A percentile compares a stretch with the other conserved stretches of the same genome.
Evolutionary conservation across 208 protist species (phyloP).

Genomic region (Entamoeba histolytica): DNA sequence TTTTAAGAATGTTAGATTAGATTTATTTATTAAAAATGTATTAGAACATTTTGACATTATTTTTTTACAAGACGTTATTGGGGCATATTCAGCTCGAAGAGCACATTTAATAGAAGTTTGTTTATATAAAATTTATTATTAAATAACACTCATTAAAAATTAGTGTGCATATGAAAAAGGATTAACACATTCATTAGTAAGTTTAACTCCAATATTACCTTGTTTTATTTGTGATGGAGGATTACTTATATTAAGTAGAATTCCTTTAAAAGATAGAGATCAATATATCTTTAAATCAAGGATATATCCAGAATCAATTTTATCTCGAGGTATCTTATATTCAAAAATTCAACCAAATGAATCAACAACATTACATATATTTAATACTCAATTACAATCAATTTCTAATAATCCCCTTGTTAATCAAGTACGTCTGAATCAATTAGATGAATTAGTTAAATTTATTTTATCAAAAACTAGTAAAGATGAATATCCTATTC

Average conservation of each 20-base stretch:
- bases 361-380: background rate
- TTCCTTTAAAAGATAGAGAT: background rate
- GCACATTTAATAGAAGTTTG: background rate
- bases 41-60: background rate
- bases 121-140: background rate
- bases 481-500: background rate
- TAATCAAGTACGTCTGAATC: background rate
- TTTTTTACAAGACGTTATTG: background rate
- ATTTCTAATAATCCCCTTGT: background rate
- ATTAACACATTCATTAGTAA: background rate
- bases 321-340: background rate
- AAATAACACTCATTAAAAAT: background rate
- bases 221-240: background rate
- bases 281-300: background rate
- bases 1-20: background rate
- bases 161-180: background rate
- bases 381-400: background rate
- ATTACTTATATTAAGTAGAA: background rate
- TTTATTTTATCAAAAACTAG: background rate
- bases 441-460: background rate
- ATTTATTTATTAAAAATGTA: background rate
- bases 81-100: background rate
- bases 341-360: background rate
- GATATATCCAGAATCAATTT: background rate
- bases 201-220: background rate